phyloP scores from a whole-genome alignment of 495 filamentous ascomycete species.

The Penicillium nucicola region DNA sequence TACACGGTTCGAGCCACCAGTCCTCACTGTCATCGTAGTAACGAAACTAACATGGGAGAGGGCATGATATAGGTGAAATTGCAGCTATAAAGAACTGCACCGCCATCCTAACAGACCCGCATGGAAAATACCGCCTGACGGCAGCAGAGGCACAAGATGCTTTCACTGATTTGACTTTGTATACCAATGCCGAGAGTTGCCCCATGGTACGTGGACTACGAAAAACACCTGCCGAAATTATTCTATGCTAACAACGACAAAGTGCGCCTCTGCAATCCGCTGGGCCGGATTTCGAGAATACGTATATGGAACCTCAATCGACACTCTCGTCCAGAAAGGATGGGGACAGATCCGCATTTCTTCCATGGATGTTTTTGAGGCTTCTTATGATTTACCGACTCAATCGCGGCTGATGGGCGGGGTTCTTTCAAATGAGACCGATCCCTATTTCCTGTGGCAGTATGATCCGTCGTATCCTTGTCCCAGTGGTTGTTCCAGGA shows the following conservation, averaged over 20 bases:
- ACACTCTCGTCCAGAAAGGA: constrained; percentile 31
- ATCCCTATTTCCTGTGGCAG: constrained; percentile 52
- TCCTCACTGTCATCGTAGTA: too few species aligned
- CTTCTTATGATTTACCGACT: constrained; percentile 33
- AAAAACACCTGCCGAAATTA: neutral
- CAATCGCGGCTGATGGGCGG: constrained; percentile 33
- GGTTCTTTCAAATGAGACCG: constrained; percentile 50
- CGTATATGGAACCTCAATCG: constrained; percentile 51
- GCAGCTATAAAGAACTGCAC: constrained; percentile 53
- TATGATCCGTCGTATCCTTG: constrained; percentile 38
- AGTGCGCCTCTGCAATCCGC: constrained; percentile 54
- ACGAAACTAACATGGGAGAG: neutral
- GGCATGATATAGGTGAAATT: constrained; percentile 41
- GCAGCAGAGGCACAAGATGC: constrained; percentile 36
- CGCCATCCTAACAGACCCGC: constrained; percentile 39
- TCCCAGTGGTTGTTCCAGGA: constrained; percentile 39
- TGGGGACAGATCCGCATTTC: constrained; percentile 51
- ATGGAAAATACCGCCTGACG: constrained; percentile 39
- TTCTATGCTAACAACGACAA: neutral
- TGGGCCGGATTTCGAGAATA: constrained; percentile 54
- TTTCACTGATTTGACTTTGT: constrained; percentile 45
- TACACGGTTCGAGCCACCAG: constrained; percentile 37
- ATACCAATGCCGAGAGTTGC: constrained; percentile 57
- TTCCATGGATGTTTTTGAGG: constrained; percentile 42
- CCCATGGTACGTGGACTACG: constrained; percentile 38